These are phyloP conservation scores for Erucastrum elatum DNA, from an alignment of 345 rosid genomes.

Conservation along the genomic window DNA sequence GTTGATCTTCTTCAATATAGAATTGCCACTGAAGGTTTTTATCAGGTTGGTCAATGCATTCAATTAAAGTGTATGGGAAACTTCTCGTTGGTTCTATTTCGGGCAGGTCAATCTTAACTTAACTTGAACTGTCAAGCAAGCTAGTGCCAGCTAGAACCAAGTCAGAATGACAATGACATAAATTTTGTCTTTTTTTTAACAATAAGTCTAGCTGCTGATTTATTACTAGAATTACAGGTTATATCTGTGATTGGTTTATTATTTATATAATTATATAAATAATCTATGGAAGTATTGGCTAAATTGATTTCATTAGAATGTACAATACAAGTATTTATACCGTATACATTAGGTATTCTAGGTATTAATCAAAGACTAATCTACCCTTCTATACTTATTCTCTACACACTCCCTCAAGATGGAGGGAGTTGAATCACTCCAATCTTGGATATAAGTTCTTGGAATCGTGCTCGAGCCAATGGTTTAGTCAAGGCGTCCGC, in stretches of 20 bases:
- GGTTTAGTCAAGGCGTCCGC: no score
- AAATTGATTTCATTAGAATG: no score
- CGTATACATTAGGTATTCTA: no score
- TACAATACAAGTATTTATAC: no score
- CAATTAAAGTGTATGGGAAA: not conserved
- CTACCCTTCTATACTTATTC: no score
- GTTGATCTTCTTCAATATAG: not conserved
- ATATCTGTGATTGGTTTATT: not conserved
- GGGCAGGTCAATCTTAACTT: slow-evolving; percentile 18
- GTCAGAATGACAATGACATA: slow-evolving; percentile 11
- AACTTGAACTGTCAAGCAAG: slow-evolving; percentile 24
- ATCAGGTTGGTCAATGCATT: not conserved
- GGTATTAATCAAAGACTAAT: no score
- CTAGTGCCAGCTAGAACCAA: not conserved
- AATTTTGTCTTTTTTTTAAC: not conserved
- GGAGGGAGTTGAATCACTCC: no score
- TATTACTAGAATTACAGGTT: not conserved
- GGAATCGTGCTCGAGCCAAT: no score
- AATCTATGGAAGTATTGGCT: no score
- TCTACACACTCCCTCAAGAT: no score
- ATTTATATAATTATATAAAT: not conserved
- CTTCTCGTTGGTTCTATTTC: not conserved
- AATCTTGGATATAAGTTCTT: no score
- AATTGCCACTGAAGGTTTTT: not conserved
- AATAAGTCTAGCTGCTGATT: not conserved